Percentiles rank a stretch among this genome's conserved stretches.
Evolutionary conservation across 1,284 basidiomycete species (phyloP).

Genomic region (Polyporus tsugae): DNA sequence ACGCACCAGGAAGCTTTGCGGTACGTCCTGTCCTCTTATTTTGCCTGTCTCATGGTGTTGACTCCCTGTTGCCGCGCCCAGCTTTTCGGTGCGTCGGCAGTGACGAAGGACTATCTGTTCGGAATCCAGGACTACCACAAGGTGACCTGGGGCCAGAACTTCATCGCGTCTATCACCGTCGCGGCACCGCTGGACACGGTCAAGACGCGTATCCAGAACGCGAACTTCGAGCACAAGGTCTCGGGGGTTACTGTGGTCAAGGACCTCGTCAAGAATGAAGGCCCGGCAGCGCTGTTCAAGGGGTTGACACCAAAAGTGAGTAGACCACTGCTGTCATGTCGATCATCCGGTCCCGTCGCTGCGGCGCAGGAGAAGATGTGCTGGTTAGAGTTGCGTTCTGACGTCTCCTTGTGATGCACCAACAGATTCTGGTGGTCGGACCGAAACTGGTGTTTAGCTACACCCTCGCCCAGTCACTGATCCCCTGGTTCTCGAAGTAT

Average conservation of each 20-base stretch:
- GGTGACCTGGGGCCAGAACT: conserved; percentile 97
- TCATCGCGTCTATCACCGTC: conserved; percentile 94
- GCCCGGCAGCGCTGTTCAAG: conserved; percentile 92
- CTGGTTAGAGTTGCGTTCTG: background rate
- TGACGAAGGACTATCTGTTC: conserved; percentile 94
- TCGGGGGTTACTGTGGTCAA: conserved; percentile 85
- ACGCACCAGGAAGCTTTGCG: conserved; percentile 96
- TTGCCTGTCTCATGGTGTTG: too few species aligned
- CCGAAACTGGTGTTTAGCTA: conserved; percentile 99
- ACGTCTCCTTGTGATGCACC: background rate
- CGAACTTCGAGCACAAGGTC: conserved; percentile 95
- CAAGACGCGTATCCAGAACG: conserved; percentile 98
- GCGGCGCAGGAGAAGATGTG: background rate
- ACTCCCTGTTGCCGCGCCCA: conserved; percentile 40
- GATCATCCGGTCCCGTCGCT: background rate
- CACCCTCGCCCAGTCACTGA: conserved; percentile 95
- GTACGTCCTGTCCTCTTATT: conserved; percentile 56
- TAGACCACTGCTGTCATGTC: conserved; percentile 15
- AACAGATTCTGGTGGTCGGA: conserved; percentile 92
- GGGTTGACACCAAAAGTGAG: conserved; percentile 92
- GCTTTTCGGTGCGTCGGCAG: conserved; percentile 96
- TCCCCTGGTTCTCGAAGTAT: conserved; percentile 93
- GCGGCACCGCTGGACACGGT: conserved; percentile 96
- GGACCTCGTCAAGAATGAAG: conserved; percentile 92
- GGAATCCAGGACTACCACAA: conserved; percentile 89